These are phyloP conservation scores for Pseudocercospora fuligena DNA, from an alignment of 2,329 filamentous ascomycete genomes.

Conservation along the genomic window DNA sequence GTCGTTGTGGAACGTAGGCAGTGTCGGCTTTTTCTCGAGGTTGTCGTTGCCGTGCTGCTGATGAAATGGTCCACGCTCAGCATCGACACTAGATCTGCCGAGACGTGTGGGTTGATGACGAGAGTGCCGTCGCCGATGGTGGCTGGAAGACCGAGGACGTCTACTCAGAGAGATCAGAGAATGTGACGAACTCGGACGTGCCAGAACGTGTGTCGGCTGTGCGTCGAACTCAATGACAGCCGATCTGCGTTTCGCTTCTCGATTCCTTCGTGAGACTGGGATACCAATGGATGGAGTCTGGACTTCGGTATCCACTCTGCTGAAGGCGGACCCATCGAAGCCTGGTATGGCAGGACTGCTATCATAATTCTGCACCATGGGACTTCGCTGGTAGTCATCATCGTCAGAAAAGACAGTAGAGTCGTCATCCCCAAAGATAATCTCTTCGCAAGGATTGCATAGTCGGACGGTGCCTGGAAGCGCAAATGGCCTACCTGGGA, in stretches of 20 bases:
- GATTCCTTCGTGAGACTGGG: slow-evolving; percentile 67
- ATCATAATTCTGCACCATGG: slow-evolving; percentile 24
- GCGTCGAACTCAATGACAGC: slow-evolving; percentile 88
- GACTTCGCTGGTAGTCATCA: slow-evolving; percentile 48
- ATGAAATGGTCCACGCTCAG: slow-evolving; percentile 84
- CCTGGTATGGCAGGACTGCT: slow-evolving; percentile 23
- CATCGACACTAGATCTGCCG: slow-evolving; percentile 70
- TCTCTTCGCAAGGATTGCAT: slow-evolving; percentile 88
- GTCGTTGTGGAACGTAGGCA: slow-evolving; percentile 96
- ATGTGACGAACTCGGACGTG: slow-evolving; percentile 89
- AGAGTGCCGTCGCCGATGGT: slow-evolving; percentile 83
- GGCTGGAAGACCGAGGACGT: slow-evolving; percentile 72
- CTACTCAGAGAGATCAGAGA: slow-evolving; percentile 77
- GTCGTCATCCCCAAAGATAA: slow-evolving; percentile 88
- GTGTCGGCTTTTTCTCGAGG: slow-evolving; percentile 67
- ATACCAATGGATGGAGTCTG: slow-evolving; percentile 67
- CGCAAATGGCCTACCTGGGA: slow-evolving; percentile 84
- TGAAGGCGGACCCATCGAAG: slow-evolving; percentile 32
- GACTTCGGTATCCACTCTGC: slow-evolving; percentile 40
- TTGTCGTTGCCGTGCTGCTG: slow-evolving; percentile 66
- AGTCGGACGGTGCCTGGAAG: slow-evolving; percentile 83
- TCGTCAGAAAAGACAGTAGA: slow-evolving; percentile 88
- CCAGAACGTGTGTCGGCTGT: slow-evolving; percentile 66
- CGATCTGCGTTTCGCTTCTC: slow-evolving; percentile 81
- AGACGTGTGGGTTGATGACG: slow-evolving; percentile 76